Conservation (phyloP, 495 filamentous ascomycete genomes). For the Hypoxylon perforatum region DNA sequence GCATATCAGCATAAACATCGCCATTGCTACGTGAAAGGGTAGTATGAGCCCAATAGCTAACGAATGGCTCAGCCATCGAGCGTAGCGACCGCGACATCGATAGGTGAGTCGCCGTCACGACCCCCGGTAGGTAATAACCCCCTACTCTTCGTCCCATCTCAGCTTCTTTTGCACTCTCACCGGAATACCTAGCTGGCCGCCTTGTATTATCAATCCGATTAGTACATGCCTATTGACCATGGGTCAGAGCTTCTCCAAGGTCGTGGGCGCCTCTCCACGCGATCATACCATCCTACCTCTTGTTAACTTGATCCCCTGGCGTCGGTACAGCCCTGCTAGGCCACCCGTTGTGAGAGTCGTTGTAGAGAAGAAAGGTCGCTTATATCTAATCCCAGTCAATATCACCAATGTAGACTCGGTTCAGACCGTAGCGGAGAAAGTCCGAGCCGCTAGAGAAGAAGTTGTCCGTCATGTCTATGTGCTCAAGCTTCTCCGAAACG, state of each 20-base stretch:
- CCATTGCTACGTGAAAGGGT: not conserved
- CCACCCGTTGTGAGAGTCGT: constrained; percentile 4
- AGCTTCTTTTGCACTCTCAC: not conserved
- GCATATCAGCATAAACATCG: not conserved
- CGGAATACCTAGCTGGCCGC: not conserved
- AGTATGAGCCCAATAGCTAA: not conserved
- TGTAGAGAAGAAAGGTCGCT: not conserved
- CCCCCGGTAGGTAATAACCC: not conserved
- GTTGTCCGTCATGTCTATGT: not conserved
- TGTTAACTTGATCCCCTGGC: not conserved
- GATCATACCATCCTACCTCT: not conserved
- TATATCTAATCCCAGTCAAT: not conserved
- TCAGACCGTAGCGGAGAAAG: not conserved
- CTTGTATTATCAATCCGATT: not conserved
- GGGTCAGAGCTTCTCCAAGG: not conserved
- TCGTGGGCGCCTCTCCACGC: not conserved
- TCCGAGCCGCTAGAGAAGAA: not conserved
- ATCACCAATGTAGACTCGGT: not conserved
- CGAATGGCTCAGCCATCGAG: not conserved
- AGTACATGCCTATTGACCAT: not conserved
- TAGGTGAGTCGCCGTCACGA: not conserved
- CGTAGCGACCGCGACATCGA: not conserved
- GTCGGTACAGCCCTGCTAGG: not conserved
- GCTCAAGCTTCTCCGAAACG: not conserved
- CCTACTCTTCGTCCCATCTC: not conserved